Conservation (phyloP, 2,329 filamentous ascomycete species). For the Colletotrichum cereale region DNA sequence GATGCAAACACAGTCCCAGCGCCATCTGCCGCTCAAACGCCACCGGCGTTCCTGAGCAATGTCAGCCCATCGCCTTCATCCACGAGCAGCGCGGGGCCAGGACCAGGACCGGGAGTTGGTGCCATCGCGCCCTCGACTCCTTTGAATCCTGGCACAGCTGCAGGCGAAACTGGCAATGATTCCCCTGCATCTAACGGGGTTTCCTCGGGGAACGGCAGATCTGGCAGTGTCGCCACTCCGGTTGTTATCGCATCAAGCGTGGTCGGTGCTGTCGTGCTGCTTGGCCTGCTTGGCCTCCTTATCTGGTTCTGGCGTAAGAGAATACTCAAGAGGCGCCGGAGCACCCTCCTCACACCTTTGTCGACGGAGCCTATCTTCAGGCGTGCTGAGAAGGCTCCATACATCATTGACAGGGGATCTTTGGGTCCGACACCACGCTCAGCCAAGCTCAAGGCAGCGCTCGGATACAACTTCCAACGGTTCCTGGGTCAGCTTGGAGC, state of each 20-base stretch:
- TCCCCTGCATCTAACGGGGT: slow-evolving; percentile 14
- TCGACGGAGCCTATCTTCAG: slow-evolving; percentile 49
- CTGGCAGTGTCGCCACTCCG: slow-evolving; percentile 48
- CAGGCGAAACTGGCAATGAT: slow-evolving; percentile 29
- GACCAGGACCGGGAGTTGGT: background rate
- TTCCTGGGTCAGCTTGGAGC: slow-evolving; percentile 52
- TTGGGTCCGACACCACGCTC: slow-evolving; percentile 63
- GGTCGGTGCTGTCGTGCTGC: slow-evolving; percentile 61
- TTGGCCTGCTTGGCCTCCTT: slow-evolving; percentile 60
- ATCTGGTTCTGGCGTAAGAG: slow-evolving; percentile 65
- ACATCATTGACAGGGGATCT: slow-evolving; percentile 59
- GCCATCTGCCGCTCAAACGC: slow-evolving; percentile 33
- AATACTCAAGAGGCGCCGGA: slow-evolving; percentile 56
- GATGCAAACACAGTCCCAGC: slow-evolving; percentile 49
- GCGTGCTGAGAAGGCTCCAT: slow-evolving; percentile 47
- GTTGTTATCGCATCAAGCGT: slow-evolving; percentile 65
- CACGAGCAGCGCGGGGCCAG: slow-evolving; percentile 13
- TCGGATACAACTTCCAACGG: slow-evolving; percentile 53
- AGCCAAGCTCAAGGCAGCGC: slow-evolving; percentile 55
- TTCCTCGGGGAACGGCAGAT: slow-evolving; percentile 41
- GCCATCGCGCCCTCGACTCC: slow-evolving; percentile 14
- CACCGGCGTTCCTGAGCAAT: slow-evolving; percentile 29
- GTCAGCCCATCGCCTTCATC: slow-evolving; percentile 14
- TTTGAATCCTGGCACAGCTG: slow-evolving; percentile 33
- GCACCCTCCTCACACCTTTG: slow-evolving; percentile 63